Base-by-base conservation (phyloP, 2,329 filamentous ascomycete species). In the Microdochium bolleyi region DNA sequence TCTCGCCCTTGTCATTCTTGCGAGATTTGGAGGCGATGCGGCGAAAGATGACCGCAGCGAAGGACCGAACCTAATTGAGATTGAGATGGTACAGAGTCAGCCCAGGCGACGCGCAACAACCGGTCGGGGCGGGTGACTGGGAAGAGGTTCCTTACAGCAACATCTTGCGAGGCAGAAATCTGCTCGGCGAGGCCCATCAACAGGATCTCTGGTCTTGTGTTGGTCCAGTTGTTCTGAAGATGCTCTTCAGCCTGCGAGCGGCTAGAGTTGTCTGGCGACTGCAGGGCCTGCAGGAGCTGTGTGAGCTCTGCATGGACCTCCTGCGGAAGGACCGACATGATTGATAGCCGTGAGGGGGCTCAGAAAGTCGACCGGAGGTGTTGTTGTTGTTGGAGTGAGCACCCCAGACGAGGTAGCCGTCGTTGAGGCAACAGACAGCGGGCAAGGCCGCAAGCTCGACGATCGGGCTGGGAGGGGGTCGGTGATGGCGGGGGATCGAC, bases 141-240 rank as follows among this genome's bases (percentile, higher is more conserved):
- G 44, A 49, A 30, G 49, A 51, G 32, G 50, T 22, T 49, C 73
- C 81, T 71, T 79, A 94, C 89, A 55, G 82, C 77, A 60, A 83
- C 76, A 65, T 92, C 85, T 60, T 83, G 81, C n/a, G 88, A 84
- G 58, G 80, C 84, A 64, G 89, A 84, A 61, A 96, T 85, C 73
- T 97, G 92, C 74, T 97, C 94, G 41, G 88, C 92, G 62, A 99
- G 76, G 59, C 92, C 94, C 87, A 97, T 94, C 67, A 99, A 75
- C 61, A 97, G 78, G 61, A 95, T 80, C 64, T 96, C 92, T 34
- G 94, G 92, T 56, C 88, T 83, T 53, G 83, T 79, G 56, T 76
- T 75, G 34, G 91, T 88, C 94, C 94, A 99, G 77, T 91, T 92
- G 71, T 83, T 89, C 69, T 90, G 89, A 57, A 99, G 77, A 69